A percentile compares a stretch with the other conserved stretches of the same genome.
phyloP scores from a whole-genome alignment of 768 basidiomycete genomes.

The Lepiota brunneoincarnata region DNA sequence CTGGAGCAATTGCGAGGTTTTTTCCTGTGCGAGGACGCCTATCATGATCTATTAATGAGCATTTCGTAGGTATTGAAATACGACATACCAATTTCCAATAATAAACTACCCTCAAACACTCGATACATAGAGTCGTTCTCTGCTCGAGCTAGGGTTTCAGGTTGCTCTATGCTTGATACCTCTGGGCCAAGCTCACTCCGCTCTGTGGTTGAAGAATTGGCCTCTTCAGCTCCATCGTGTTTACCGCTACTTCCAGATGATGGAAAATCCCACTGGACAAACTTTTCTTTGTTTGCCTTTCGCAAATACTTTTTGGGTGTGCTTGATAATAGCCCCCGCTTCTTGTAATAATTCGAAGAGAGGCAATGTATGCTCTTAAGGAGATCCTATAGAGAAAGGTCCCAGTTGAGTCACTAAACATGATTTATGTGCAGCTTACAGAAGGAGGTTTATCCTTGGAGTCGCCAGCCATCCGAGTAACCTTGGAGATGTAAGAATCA shows the following conservation, averaged over 20 bases:
- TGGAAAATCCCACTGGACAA: too few species aligned
- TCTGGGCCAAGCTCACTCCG: too few species aligned
- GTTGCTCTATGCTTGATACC: too few species aligned
- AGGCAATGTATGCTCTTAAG: background rate
- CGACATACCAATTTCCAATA: background rate
- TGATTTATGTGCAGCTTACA: background rate
- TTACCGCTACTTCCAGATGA: too few species aligned
- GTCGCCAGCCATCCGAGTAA: background rate
- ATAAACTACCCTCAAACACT: background rate
- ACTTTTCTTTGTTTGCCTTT: background rate
- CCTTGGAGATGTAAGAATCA: background rate
- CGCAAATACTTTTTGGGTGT: background rate
- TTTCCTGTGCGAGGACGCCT: constrained; percentile 3
- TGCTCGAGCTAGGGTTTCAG: too few species aligned
- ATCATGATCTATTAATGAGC: too few species aligned
- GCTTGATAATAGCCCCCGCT: background rate
- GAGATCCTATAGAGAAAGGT: too few species aligned
- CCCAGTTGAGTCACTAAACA: too few species aligned
- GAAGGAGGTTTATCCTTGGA: background rate
- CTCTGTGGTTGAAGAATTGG: too few species aligned
- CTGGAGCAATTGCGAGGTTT: background rate
- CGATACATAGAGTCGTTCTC: background rate
- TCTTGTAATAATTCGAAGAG: background rate
- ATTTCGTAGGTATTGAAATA: too few species aligned
- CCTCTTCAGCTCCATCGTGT: too few species aligned